A percentile compares a stretch with the other conserved stretches of the same genome.
Conservation (phyloP, 148 eudicot species). For the Pouteria glomerata region DNA sequence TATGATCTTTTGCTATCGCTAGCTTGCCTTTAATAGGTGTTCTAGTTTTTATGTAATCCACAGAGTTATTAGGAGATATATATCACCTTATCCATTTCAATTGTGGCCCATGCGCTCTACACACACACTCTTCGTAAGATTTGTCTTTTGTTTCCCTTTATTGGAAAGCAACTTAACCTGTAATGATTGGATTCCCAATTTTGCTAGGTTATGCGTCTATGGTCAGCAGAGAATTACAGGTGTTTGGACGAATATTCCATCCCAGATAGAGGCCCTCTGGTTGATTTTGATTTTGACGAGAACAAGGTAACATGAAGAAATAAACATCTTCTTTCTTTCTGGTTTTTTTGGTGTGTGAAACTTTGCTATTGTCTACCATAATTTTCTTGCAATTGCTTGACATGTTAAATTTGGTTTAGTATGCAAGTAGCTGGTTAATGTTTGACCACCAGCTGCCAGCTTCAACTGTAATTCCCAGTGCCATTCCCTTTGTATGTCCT, state of each 20-base stretch:
- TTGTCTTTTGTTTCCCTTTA: not conserved
- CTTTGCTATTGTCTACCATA: not conserved
- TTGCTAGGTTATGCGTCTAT: constrained; percentile 79
- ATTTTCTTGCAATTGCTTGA: not conserved
- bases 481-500: not conserved
- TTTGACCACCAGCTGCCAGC: not conserved
- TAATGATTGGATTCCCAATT: not conserved
- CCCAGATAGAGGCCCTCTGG: constrained; percentile 41
- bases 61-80: not conserved
- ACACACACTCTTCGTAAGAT: not conserved
- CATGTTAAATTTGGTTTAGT: not conserved
- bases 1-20: constrained; percentile 5
- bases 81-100: not conserved
- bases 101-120: not conserved
- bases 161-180: not conserved
- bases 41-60: not conserved
- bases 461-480: not conserved
- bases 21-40: not conserved
- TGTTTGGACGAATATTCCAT: constrained; percentile 71
- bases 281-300: constrained; percentile 94
- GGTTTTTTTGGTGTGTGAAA: not conserved
- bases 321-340: not conserved
- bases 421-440: not conserved
- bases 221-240: constrained; percentile 71
- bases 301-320: constrained; percentile 51